Evolutionary conservation across 768 basidiomycete species (phyloP).

Genomic region (Boletus tylopilopsis): DNA sequence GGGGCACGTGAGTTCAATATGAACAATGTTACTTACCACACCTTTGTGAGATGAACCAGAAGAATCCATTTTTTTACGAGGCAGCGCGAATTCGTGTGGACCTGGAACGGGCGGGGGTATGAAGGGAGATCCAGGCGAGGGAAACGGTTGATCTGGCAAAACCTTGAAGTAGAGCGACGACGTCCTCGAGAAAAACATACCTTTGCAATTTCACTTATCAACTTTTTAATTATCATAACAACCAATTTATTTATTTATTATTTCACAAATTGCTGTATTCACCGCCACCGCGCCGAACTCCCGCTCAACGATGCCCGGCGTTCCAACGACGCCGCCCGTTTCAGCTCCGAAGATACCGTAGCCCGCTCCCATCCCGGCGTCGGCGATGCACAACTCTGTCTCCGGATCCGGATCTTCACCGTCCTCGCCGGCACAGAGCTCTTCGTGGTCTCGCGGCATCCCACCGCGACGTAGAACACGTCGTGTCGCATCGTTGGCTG

Average conservation of each 20-base stretch:
- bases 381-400: conserved; percentile 19
- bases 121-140: conserved; percentile 65
- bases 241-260: neutral
- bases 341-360: conserved; percentile 31
- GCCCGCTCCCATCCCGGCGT: conserved; percentile 21
- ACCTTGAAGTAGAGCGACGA: neutral
- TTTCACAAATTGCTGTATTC: neutral
- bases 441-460: neutral
- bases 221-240: neutral
- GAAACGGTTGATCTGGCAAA: conserved; percentile 43
- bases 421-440: neutral
- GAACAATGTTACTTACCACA: conserved; percentile 25
- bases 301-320: conserved; percentile 22
- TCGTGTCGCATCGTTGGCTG: conserved; percentile 23
- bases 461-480: conserved; percentile 26
- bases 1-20: conserved; percentile 13
- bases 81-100: conserved; percentile 64
- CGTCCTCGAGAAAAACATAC: neutral
- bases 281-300: neutral
- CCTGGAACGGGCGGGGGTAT: conserved; percentile 64
- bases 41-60: no score
- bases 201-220: neutral
- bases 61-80: conserved; percentile 20
- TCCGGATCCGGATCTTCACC: conserved; percentile 13
- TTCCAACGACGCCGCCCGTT: conserved; percentile 24